Conservation (phyloP, 805 yeast genomes). For the Cyberlindnera nakhonratchasimensis region DNA sequence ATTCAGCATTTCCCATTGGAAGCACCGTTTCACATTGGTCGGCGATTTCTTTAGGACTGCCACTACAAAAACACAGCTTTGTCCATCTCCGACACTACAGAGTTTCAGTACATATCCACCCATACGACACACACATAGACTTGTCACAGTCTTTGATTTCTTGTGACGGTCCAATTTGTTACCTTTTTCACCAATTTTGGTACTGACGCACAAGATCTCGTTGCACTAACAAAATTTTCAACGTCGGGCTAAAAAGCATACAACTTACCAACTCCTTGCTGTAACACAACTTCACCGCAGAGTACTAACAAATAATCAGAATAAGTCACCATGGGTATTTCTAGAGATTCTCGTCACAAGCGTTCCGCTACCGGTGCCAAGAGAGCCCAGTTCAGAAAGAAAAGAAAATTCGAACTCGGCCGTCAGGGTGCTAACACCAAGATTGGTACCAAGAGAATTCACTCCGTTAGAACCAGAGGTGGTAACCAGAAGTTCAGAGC, state of each 20-base stretch:
- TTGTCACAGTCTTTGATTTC: too few relatives aligned
- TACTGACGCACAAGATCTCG: neutral
- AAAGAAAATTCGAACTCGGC: slow-evolving; percentile 99
- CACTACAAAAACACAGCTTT: neutral
- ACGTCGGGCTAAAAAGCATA: neutral
- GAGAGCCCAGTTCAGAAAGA: slow-evolving; percentile 99
- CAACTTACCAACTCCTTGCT: neutral
- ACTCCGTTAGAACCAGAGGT: slow-evolving; percentile 99
- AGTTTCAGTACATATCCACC: too few relatives aligned
- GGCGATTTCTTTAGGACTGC: too few relatives aligned
- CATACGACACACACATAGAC: too few relatives aligned
- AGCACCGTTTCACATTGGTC: too few relatives aligned
- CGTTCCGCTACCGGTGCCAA: slow-evolving; percentile 99
- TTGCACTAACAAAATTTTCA: slow-evolving; percentile 1
- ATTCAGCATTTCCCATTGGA: too few relatives aligned
- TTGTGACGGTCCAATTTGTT: too few relatives aligned
- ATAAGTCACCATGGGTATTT: slow-evolving; percentile 88
- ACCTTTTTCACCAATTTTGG: too few relatives aligned
- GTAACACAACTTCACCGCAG: neutral
- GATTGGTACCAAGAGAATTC: slow-evolving; percentile 98
- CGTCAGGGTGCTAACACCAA: slow-evolving; percentile 99
- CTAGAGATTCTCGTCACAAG: slow-evolving; percentile 99
- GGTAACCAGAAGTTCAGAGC: slow-evolving; percentile 99
- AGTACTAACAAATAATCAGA: slow-evolving; percentile 1
- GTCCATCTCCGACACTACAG: too few relatives aligned